Base-by-base conservation (phyloP, 2,329 filamentous ascomycete genomes). In the Didymellaceae sp. region DNA sequence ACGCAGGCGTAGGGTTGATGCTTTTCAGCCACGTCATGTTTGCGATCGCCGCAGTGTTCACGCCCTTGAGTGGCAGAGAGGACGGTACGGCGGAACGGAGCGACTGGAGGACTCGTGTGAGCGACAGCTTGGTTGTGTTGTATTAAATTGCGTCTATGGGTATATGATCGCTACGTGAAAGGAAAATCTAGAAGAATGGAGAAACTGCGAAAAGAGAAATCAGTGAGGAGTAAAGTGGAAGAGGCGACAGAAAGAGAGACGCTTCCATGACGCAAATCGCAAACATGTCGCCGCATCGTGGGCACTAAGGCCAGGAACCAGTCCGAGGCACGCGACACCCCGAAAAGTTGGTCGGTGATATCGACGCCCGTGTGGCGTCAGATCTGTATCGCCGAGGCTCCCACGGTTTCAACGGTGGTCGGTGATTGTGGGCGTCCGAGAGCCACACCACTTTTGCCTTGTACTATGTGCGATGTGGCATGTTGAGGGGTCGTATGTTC, bases 1-100 rank as follows among this genome's bases (percentile, higher is more conserved):
- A 91, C 1, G 80, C 73, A 1, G 90, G 90, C 4, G 91, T 77
- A 0, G 88, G 88, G 63, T 82, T 90, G 60, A 89, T 73, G 30
- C 65, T 68, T 28, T 72, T 70, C 33, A 79, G 66, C 61, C 72
- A 74, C 18, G 71, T 70, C 74, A 78, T 78, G 13, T 57, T 55
- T 38, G 48, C 46, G 21, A 54, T 37, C 17, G 49, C 41, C 16
- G 50, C 26, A 10, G 58, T 28, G 30, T 34, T 53, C n/a, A 47
- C 32, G 32, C 42, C 52, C 21, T 53, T 50, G 16, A 43, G 24
- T 30, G 58, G 41, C 31, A 56, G 39, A 26, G 49, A 52, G 28
- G 50, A 47, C 13, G 62, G 52, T 2, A 60, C 37, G 40, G 55
- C 55, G 49, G 52, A 56, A 52, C 44, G 49, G 32, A 62, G 57